These are phyloP conservation scores for Aspergillus uvarum DNA, from an alignment of 2,329 filamentous ascomycete species.

Conservation along the genomic window DNA sequence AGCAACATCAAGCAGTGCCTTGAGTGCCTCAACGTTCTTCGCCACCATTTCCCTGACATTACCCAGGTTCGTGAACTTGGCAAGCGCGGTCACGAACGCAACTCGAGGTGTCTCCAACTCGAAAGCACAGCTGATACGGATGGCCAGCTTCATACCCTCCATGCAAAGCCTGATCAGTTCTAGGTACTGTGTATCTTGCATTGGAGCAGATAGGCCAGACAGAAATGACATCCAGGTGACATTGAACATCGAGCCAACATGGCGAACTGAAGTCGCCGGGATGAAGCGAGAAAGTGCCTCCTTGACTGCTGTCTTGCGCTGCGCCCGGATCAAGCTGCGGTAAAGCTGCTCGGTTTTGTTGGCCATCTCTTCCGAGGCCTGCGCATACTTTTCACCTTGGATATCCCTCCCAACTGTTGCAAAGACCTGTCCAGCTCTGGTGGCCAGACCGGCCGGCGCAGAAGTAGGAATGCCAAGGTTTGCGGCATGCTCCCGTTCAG, in stretches of 20 bases:
- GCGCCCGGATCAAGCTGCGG: constrained; percentile 86
- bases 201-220: constrained; percentile 87
- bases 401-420: constrained; percentile 89
- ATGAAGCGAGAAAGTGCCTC: constrained; percentile 73
- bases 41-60: constrained; percentile 93
- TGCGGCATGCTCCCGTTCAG: constrained; percentile 84
- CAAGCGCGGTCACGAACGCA: constrained; percentile 89
- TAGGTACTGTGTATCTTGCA: constrained; percentile 89
- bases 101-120: constrained; percentile 90
- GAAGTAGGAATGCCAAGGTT: constrained; percentile 67
- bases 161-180: constrained; percentile 91
- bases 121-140: constrained; percentile 89
- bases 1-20: constrained; percentile 85
- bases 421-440: constrained; percentile 81
- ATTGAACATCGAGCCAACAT: constrained; percentile 97
- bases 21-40: constrained; percentile 94
- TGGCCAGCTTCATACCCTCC: constrained; percentile 91
- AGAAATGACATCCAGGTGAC: constrained; percentile 99
- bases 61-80: constrained; percentile 92
- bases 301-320: constrained; percentile 75
- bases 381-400: constrained; percentile 87
- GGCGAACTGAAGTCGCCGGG: constrained; percentile 86
- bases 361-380: constrained; percentile 93
- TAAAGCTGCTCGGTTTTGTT: constrained; percentile 81
- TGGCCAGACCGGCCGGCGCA: constrained; percentile 67